Conservation (phyloP, 176 grass and related monocot genomes). For the Oryza punctata region DNA sequence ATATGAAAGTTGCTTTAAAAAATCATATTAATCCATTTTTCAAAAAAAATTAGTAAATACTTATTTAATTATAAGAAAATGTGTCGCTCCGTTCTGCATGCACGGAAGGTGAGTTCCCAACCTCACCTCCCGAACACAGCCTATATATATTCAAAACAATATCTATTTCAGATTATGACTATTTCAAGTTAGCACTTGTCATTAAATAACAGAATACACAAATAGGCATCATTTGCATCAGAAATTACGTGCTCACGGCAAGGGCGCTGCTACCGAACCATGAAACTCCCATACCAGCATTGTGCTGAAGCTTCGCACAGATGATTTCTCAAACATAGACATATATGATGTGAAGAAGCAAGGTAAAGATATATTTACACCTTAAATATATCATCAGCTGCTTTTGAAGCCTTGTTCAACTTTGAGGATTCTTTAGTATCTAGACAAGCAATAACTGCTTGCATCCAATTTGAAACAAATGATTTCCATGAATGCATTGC, state of each 20-base stretch:
- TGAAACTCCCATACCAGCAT: neutral
- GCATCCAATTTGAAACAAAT: conserved; percentile 83
- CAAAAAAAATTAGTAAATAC: no score
- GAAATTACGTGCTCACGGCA: neutral
- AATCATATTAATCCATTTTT: no score
- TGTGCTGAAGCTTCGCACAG: neutral
- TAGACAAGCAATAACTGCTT: conserved; percentile 49
- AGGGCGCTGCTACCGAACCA: neutral
- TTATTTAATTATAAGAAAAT: no score
- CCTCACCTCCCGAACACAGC: no score
- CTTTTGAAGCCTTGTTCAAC: conserved; percentile 62
- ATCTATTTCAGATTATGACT: neutral
- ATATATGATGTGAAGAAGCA: neutral
- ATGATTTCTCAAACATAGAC: conserved; percentile 27
- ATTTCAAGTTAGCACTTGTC: conserved; percentile 17
- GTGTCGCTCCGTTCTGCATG: no score
- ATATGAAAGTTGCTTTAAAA: no score
- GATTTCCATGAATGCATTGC: conserved; percentile 89
- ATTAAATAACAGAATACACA: neutral
- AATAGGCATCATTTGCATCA: neutral
- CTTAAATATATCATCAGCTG: conserved; percentile 83
- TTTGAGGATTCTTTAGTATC: conserved; percentile 65
- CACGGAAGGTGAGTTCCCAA: no score
- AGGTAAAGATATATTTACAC: conserved; percentile 41
- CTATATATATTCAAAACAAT: neutral